Conservation (phyloP, 805 yeast genomes). For the Candida qinlingensis region DNA sequence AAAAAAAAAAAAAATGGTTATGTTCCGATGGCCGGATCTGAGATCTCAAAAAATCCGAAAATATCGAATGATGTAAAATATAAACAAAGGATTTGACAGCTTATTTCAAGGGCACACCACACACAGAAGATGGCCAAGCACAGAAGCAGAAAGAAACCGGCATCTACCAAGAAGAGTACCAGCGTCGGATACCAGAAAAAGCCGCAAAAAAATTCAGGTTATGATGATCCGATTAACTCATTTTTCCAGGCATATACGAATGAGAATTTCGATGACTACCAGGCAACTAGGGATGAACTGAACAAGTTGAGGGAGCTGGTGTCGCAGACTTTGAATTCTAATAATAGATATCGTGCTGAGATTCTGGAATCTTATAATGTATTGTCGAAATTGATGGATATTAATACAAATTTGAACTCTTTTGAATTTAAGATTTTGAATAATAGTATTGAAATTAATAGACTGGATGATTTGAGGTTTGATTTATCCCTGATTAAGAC, state of each 20-base stretch:
- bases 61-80: not conserved
- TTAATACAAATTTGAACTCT: constrained; percentile 2
- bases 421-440: constrained; percentile 5
- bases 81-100: not conserved
- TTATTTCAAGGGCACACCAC: not conserved
- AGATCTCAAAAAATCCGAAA: not conserved
- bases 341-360: constrained; percentile 6
- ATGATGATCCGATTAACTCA: constrained; percentile 5
- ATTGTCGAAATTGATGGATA: not conserved
- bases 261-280: constrained; percentile 6
- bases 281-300: not conserved
- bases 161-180: not conserved
- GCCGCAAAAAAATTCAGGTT: not conserved
- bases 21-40: not conserved
- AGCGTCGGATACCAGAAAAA: not conserved
- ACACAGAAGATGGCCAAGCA: constrained; percentile 5
- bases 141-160: constrained; percentile 3
- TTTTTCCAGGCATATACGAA: constrained; percentile 3
- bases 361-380: constrained; percentile 7
- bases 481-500: constrained; percentile 1
- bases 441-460: constrained; percentile 4
- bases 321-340: constrained; percentile 3
- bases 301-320: constrained; percentile 4
- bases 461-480: constrained; percentile 6
- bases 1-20: no score